phyloP scores from a whole-genome alignment of 1,284 basidiomycete species.

The Austropuccinia psidii region DNA sequence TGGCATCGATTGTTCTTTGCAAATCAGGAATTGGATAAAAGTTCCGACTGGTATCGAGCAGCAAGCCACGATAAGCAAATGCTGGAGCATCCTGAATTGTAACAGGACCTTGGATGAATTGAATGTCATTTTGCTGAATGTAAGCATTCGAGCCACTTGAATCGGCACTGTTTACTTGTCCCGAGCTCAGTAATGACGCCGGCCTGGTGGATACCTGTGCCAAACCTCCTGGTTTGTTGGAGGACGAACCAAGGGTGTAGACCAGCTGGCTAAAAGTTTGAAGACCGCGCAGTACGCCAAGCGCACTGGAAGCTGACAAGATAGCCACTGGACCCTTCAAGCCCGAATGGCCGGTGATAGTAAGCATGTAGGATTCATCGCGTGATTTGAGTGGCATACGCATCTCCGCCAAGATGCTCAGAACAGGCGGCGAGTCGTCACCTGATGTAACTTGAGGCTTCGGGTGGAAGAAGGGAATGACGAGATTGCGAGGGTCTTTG shows the following conservation, averaged over 20 bases:
- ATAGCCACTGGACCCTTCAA: constrained; percentile 54
- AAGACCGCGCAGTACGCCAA: constrained; percentile 71
- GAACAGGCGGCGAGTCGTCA: background rate
- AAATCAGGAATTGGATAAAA: constrained; percentile 56
- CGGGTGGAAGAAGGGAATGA: background rate
- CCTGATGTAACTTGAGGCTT: constrained; percentile 21
- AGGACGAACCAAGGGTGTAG: constrained; percentile 41
- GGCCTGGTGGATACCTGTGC: too few relatives aligned
- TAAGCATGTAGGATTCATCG: constrained; percentile 62
- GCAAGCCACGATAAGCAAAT: constrained; percentile 58
- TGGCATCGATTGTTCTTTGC: constrained; percentile 67
- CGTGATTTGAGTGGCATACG: constrained; percentile 54
- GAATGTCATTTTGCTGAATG: background rate
- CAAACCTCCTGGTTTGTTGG: background rate
- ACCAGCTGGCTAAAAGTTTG: constrained; percentile 70
- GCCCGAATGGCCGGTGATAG: too few relatives aligned
- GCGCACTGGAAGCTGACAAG: constrained; percentile 61
- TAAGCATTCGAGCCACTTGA: background rate
- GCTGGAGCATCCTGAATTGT: constrained; percentile 49
- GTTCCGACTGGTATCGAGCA: constrained; percentile 69
- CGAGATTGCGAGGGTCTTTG: background rate
- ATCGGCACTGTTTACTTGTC: too few relatives aligned
- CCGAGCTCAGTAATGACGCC: too few relatives aligned
- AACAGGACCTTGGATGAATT: constrained; percentile 57
- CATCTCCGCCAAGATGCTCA: constrained; percentile 52